These are phyloP conservation scores for Chondrostereum purpureum DNA, from an alignment of 1,284 basidiomycete genomes.

Conservation along the genomic window DNA sequence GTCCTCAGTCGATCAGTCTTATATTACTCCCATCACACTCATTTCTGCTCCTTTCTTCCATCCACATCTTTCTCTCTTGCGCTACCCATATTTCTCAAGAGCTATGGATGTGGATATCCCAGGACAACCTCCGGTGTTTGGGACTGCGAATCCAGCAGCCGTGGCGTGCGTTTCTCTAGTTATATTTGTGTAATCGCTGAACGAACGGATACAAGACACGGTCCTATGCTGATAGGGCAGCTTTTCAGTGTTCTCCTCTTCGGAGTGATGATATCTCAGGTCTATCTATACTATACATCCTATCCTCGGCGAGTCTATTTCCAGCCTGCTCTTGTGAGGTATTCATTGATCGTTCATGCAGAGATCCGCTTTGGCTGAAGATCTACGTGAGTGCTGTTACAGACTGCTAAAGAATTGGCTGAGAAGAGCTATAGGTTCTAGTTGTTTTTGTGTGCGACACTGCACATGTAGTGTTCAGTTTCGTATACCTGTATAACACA, in stretches of 20 bases:
- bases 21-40: too few species aligned
- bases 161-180: constrained; percentile 12
- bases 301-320: constrained; percentile 22
- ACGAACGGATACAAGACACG: constrained; percentile 19
- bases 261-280: constrained; percentile 33
- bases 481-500: constrained; percentile 28
- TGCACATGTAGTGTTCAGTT: constrained; percentile 27
- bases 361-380: constrained; percentile 19
- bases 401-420: background rate
- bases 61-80: too few species aligned
- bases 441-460: constrained; percentile 29
- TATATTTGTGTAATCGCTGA: constrained; percentile 1
- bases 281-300: constrained; percentile 27
- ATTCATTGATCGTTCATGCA: constrained; percentile 4
- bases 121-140: too few species aligned
- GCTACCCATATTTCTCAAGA: too few species aligned
- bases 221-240: constrained; percentile 29
- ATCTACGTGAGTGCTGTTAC: constrained; percentile 11
- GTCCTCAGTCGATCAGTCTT: too few species aligned
- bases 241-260: constrained; percentile 27
- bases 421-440: too few species aligned
- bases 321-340: too few species aligned
- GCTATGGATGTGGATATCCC: too few species aligned
- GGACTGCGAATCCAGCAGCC: constrained; percentile 12
- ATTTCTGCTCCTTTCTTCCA: too few species aligned